Base-by-base conservation (phyloP, 2,329 filamentous ascomycete species). In the Penicillium sp. region DNA sequence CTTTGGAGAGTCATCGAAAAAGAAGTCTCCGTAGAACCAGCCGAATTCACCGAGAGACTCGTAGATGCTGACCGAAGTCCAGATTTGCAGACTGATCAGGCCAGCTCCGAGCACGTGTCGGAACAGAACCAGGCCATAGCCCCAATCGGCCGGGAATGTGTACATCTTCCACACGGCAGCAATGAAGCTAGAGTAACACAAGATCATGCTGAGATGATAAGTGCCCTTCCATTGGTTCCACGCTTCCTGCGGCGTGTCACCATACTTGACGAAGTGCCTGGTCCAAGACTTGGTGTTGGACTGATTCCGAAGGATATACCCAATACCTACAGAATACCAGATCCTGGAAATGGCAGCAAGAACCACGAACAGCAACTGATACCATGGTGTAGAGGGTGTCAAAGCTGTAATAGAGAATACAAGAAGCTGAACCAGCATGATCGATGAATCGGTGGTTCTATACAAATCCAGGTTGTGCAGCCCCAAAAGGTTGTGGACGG, bases 21-120 rank as follows among this genome's bases (percentile, higher is more conserved):
- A 97, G 75, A 97, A 98, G 67, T 98, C 93, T 17, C 93, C 93
- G 64, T 90, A 97, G 75, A 97, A 97, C 91, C 91, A 98, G 61
- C 93, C 93, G 63, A 97, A 98, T 64, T 98, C 93, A 49, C 93
- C 93, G 0, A 98, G 81, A 2, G 88, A 94, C 44, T 96, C 89
- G 68, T 97, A 95, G 58, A 97, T 90, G 68, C 89, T 96, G 57
- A 87, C 76, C 2, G 88, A 85, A 1, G 90, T 95, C 93, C 93
- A 98, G 17, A 94, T 71, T 64, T 98, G 93, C 44, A 98, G 77
- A 10, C 85, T 83, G 52, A 97, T 82, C 56, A 97, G 75, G 45
- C 86, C 81, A 43, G 79, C 76, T 38, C 93, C 93, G 31, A 97
- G 66, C 24, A 96, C 87, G 64, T 97, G 93, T 64, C 89, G 85